These are phyloP conservation scores for Gossypium lobatum DNA, from an alignment of 441 rosid genomes.

Conservation along the genomic window DNA sequence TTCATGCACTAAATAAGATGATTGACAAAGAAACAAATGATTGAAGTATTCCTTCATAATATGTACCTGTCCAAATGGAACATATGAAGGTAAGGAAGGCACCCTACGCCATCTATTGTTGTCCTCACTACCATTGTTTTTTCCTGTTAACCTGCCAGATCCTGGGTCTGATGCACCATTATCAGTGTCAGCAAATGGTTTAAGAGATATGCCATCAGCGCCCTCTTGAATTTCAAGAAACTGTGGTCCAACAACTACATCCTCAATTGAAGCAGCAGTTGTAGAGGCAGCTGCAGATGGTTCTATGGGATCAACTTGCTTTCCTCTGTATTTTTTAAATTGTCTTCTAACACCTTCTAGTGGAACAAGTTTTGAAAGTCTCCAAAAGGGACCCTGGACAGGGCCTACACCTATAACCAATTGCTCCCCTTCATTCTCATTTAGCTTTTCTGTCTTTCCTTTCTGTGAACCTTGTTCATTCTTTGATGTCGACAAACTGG, in stretches of 20 bases:
- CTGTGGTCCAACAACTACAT: conserved; percentile 63
- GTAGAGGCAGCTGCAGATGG: conserved; percentile 37
- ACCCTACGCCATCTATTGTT: conserved; percentile 62
- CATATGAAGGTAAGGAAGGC: conserved; percentile 87
- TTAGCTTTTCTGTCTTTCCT: conserved; percentile 41
- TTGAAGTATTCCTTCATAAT: conserved; percentile 13
- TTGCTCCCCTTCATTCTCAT: conserved; percentile 58
- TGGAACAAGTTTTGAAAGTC: conserved; percentile 91
- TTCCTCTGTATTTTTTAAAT: conserved; percentile 52
- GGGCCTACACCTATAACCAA: conserved; percentile 95
- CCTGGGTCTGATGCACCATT: conserved; percentile 30
- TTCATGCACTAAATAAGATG: not conserved
- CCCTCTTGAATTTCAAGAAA: conserved; percentile 96
- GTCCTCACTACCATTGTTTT: conserved; percentile 33
- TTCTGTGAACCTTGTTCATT: conserved; percentile 34
- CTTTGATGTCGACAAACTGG: conserved; percentile 31
- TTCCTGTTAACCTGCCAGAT: conserved; percentile 38
- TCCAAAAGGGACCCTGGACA: conserved; percentile 86
- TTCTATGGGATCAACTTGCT: conserved; percentile 39
- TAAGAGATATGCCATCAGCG: conserved; percentile 87
- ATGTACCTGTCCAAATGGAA: conserved; percentile 89
- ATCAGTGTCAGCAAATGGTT: conserved; percentile 52
- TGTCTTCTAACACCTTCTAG: conserved; percentile 65
- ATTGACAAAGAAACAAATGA: conserved; percentile 2
- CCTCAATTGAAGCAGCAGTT: conserved; percentile 43